These are phyloP conservation scores for Capsicum rhomboideum DNA, from an alignment of 257 asterid genomes.

Conservation along the genomic window DNA sequence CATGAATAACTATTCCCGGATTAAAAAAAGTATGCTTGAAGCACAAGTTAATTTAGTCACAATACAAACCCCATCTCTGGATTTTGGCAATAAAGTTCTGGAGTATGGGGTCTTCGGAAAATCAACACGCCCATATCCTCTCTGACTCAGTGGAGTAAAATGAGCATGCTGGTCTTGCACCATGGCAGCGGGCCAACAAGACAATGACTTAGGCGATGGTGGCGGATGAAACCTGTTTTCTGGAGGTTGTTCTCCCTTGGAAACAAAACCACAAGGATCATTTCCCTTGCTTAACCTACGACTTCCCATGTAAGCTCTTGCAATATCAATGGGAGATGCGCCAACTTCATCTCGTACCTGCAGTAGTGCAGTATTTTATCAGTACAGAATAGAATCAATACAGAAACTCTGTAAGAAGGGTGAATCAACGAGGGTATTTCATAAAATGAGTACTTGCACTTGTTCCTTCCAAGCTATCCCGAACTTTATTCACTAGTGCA, in stretches of 20 bases:
- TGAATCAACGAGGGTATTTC: not conserved
- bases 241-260: constrained; percentile 31
- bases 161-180: constrained; percentile 45
- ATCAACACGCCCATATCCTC: constrained; percentile 53
- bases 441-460: not conserved
- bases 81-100: constrained; percentile 48
- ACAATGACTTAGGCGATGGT: constrained; percentile 52
- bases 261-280: constrained; percentile 18
- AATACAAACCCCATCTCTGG: constrained; percentile 51
- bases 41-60: not conserved
- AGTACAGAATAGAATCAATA: not conserved
- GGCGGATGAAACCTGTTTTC: constrained; percentile 44
- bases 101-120: constrained; percentile 88
- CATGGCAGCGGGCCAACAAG: constrained; percentile 80
- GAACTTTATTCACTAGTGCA: not conserved
- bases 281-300: constrained; percentile 47
- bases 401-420: not conserved
- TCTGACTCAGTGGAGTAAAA: constrained; percentile 64
- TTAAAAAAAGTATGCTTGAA: not conserved
- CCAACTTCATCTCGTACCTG: constrained; percentile 60
- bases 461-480: not conserved
- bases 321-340: constrained; percentile 85
- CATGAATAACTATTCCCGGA: constrained; percentile 2
- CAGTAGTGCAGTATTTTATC: constrained; percentile 6
- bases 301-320: constrained; percentile 87